Evolutionary conservation across 371 early-diverging fungal genomes (phyloP), one percentile per base, ranked within the genome.

Genomic region (Circinella minor): DNA sequence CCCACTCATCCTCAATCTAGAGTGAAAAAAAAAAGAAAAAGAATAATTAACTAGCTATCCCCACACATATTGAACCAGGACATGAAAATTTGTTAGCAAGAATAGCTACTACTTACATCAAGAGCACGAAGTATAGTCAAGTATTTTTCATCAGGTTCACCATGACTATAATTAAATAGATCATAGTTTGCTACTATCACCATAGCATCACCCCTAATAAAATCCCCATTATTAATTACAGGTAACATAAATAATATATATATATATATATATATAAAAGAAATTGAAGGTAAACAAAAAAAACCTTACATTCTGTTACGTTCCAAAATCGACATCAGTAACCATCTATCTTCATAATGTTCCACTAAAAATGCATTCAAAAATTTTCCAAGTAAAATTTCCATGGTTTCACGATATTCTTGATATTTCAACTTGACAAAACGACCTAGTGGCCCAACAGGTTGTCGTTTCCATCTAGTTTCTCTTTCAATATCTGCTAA

Each of bases 361-460:
- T 90, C 88, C 18, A 97, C 97, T 3, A 90, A 86, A 81, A 95
- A 95, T 0, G 92, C 83, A 63, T 87, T 90, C 68, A 97, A 74
- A 0, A 74, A 61, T 15, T 73, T 76, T 54, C 92, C 91, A 15
- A 98, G 77, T 2, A 91, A 76, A 2, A 89, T 78, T 70, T 97
- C 97, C 37, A 97, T 75, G 1, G 88, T 81, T 4, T 81, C 74
- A 0, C 86, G 78, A 85, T 89, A 97, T 64, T 88, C 76, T 5
- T 83, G 83, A 27, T 90, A 69, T 61, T 79, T 81, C 18, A 97
- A 74, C 67, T 88, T 88, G 47, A 96, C 72, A 64, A 84, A 89
- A 36, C 81, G 71, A 20, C 97, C 98, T 27, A 97, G 68, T 0
- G 98, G 98, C 0, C 98, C 98, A 8, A 96, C 72, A 4, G 98